Conservation (phyloP, 768 basidiomycete species). For the Tylopilus sp. region DNA sequence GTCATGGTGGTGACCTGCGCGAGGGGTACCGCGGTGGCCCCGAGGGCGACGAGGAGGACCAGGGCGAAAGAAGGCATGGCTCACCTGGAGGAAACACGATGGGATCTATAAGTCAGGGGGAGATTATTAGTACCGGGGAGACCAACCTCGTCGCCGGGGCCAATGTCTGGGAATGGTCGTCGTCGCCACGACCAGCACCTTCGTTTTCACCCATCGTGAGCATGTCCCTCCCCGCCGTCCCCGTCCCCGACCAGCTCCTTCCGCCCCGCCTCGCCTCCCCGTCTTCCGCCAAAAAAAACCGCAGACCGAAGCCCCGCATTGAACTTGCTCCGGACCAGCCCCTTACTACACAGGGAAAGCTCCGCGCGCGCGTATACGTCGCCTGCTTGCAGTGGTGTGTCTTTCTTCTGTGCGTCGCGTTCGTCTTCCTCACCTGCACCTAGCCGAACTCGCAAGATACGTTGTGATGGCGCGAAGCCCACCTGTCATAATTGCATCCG, state of each 20-base stretch:
- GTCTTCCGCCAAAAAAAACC: slow-evolving; percentile 34
- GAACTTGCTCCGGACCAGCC: slow-evolving; percentile 75
- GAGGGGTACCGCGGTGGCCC: slow-evolving; percentile 3
- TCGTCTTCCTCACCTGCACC: slow-evolving; percentile 1
- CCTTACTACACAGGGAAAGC: slow-evolving; percentile 77
- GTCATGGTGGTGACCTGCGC: slow-evolving; percentile 25
- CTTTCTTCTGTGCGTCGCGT: background rate
- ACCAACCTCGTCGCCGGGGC: background rate
- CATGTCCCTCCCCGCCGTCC: slow-evolving; percentile 19
- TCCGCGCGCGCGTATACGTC: slow-evolving; percentile 70
- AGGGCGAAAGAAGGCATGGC: background rate
- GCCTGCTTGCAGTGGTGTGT: slow-evolving; percentile 76
- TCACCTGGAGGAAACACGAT: background rate
- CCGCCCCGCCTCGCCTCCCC: background rate
- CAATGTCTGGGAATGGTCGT: background rate
- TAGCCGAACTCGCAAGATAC: slow-evolving; percentile 76
- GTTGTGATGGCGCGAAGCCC: slow-evolving; percentile 80
- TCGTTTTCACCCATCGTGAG: background rate
- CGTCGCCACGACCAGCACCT: background rate
- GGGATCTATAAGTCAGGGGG: background rate
- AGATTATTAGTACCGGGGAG: background rate
- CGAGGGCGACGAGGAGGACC: background rate
- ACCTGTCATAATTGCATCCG: slow-evolving; percentile 69
- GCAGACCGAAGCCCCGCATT: slow-evolving; percentile 57
- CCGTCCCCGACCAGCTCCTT: background rate